A percentile compares a stretch with the other conserved stretches of the same genome.
phyloP scores from a whole-genome alignment of 306 rosid species.

The Ochetophila trinervis region DNA sequence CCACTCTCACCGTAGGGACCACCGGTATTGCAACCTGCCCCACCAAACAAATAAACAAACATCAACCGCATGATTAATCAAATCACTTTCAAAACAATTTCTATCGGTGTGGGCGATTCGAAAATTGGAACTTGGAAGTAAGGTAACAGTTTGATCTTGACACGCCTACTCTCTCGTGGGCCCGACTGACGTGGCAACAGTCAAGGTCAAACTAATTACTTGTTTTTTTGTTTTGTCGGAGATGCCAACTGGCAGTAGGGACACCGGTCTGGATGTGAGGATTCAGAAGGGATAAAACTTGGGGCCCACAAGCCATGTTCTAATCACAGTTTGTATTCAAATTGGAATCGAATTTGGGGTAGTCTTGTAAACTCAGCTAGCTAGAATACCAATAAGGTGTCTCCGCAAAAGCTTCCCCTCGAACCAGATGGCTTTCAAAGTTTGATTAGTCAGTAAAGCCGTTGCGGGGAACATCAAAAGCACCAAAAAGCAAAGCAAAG shows the following conservation, averaged over 20 bases:
- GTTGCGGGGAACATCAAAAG: constrained; percentile 36
- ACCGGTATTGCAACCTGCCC: constrained; percentile 88
- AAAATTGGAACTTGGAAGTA: background rate
- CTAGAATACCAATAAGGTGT: background rate
- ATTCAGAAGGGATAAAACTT: background rate
- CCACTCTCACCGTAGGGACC: constrained; percentile 95
- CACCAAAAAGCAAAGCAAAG: constrained; percentile 21
- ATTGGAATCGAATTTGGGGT: background rate
- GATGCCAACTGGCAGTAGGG: background rate
- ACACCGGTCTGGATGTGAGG: constrained; percentile 3
- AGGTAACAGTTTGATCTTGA: background rate
- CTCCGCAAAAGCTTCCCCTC: constrained; percentile 39
- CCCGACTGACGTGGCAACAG: constrained; percentile 1
- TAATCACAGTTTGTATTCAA: too few relatives aligned
- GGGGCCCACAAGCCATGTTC: constrained; percentile 1
- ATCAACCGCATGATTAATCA: constrained; percentile 9
- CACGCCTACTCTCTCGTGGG: background rate
- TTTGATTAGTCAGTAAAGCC: constrained; percentile 22
- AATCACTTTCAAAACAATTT: background rate
- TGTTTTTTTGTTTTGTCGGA: background rate
- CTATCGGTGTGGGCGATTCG: background rate
- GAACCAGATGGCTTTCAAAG: constrained; percentile 17
- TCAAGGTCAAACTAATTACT: constrained; percentile 13
- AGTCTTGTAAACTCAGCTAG: constrained; percentile 25
- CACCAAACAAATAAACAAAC: constrained; percentile 16